These are phyloP conservation scores for Pestalotiopsis sp. DNA, from an alignment of 2,329 filamentous ascomycete species.

Conservation along the genomic window DNA sequence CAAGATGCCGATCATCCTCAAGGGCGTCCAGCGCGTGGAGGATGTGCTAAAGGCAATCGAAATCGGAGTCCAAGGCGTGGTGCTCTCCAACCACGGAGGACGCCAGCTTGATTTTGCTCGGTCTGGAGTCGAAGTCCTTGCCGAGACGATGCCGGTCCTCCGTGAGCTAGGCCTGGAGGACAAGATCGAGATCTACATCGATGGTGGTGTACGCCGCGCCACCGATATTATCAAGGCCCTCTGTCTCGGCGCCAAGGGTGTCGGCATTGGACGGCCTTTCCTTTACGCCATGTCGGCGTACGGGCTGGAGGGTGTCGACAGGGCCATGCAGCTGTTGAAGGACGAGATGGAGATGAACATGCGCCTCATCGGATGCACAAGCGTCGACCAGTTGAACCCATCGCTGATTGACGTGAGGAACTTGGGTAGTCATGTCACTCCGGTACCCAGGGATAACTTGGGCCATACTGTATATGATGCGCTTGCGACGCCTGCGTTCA, in stretches of 20 bases:
- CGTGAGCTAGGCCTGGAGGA: conserved; percentile 73
- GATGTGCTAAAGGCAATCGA: conserved; percentile 90
- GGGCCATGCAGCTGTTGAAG: conserved; percentile 88
- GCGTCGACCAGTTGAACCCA: conserved; percentile 77
- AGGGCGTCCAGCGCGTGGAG: conserved; percentile 95
- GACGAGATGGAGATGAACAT: conserved; percentile 99
- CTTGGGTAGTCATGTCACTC: conserved; percentile 56
- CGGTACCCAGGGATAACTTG: conserved; percentile 52
- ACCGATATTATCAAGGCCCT: conserved; percentile 96
- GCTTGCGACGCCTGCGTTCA: conserved; percentile 53
- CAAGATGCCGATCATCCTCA: conserved; percentile 92
- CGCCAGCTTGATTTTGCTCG: conserved; percentile 91
- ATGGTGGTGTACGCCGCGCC: conserved; percentile 86
- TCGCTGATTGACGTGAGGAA: conserved; percentile 79
- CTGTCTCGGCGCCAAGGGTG: conserved; percentile 87
- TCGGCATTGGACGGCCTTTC: conserved; percentile 94
- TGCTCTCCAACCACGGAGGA: conserved; percentile 94
- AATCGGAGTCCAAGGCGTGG: conserved; percentile 81
- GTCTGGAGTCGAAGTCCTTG: conserved; percentile 85
- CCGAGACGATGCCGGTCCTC: conserved; percentile 90
- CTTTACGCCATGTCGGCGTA: conserved; percentile 96
- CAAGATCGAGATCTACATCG: conserved; percentile 85
- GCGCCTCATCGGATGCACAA: conserved; percentile 83
- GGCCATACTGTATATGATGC: conserved; percentile 56
- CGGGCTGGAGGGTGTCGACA: conserved; percentile 82